These are phyloP conservation scores for Podospora pseudocomata DNA, from an alignment of 495 filamentous ascomycete genomes.

Conservation along the genomic window DNA sequence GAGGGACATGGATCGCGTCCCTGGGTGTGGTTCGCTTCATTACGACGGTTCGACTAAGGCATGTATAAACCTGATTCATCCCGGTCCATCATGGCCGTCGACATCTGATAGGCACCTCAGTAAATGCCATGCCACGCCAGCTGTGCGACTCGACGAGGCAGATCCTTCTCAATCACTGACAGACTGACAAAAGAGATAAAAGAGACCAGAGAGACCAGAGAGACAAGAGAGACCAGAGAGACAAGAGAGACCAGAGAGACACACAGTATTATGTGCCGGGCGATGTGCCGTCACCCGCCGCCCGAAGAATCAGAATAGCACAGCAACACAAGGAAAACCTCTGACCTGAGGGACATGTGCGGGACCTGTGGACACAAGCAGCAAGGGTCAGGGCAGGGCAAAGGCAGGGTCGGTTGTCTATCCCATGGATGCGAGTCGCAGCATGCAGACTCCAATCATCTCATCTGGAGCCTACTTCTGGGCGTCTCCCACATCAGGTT, in stretches of 20 bases:
- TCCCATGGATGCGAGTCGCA: not conserved
- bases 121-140: constrained; percentile 7
- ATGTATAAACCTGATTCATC: constrained; percentile 14
- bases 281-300: not conserved
- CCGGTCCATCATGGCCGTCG: not conserved
- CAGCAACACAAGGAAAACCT: not conserved
- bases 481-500: not conserved
- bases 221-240: not conserved
- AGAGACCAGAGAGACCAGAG: not conserved
- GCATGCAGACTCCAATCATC: not conserved
- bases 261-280: not conserved
- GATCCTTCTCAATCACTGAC: not conserved
- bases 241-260: not conserved
- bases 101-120: constrained; percentile 8
- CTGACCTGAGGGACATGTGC: not conserved
- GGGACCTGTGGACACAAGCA: not conserved
- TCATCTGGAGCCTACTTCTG: not conserved
- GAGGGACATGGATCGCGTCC: constrained; percentile 9
- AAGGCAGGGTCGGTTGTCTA: not conserved
- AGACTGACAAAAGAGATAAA: not conserved
- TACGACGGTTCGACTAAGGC: constrained; percentile 1
- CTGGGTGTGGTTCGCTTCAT: constrained; percentile 19
- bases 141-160: constrained; percentile 18
- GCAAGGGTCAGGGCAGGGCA: not conserved
- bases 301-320: not conserved